Evolutionary conservation across 1,284 basidiomycete genomes (phyloP).

Genomic region (Bjerkandera adusta): DNA sequence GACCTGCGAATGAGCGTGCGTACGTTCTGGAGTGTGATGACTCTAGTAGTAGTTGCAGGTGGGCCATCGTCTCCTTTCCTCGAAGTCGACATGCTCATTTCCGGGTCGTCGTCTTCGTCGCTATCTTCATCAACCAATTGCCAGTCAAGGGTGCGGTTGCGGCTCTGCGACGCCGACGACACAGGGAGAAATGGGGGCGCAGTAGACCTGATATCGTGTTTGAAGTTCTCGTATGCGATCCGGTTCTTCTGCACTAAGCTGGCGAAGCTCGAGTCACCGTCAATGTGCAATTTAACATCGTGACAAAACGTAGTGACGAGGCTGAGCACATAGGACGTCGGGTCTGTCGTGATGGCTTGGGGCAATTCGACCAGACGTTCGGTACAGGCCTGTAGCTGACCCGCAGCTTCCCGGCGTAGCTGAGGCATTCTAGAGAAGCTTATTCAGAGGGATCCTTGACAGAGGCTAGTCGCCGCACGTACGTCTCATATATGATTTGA

Average conservation of each 20-base stretch:
- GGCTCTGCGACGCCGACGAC: neutral
- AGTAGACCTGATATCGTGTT: slow-evolving; percentile 34
- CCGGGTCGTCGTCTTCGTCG: neutral
- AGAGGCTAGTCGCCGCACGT: slow-evolving; percentile 21
- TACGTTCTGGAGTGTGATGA: slow-evolving; percentile 1
- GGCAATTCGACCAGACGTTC: slow-evolving; percentile 42
- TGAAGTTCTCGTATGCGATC: slow-evolving; percentile 33
- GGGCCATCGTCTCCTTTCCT: too few species aligned
- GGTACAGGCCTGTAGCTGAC: slow-evolving; percentile 37
- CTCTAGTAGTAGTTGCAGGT: neutral
- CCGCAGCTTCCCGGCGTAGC: slow-evolving; percentile 35
- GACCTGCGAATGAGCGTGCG: slow-evolving; percentile 2
- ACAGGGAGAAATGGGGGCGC: slow-evolving; percentile 36
- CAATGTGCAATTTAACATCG: slow-evolving; percentile 35
- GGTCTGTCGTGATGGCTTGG: slow-evolving; percentile 35
- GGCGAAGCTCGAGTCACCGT: slow-evolving; percentile 26
- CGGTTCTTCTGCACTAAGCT: slow-evolving; percentile 35
- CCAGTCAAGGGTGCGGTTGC: neutral
- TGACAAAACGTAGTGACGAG: slow-evolving; percentile 22
- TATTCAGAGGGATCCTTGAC: neutral
- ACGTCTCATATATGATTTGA: slow-evolving; percentile 51
- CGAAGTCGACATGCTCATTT: neutral
- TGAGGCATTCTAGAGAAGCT: slow-evolving; percentile 37
- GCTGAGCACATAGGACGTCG: slow-evolving; percentile 43
- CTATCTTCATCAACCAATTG: slow-evolving; percentile 8